A percentile compares a stretch with the other conserved stretches of the same genome.
phyloP scores from a whole-genome alignment of 108 stramenopile genomes.

The Craspedostauros australis region DNA sequence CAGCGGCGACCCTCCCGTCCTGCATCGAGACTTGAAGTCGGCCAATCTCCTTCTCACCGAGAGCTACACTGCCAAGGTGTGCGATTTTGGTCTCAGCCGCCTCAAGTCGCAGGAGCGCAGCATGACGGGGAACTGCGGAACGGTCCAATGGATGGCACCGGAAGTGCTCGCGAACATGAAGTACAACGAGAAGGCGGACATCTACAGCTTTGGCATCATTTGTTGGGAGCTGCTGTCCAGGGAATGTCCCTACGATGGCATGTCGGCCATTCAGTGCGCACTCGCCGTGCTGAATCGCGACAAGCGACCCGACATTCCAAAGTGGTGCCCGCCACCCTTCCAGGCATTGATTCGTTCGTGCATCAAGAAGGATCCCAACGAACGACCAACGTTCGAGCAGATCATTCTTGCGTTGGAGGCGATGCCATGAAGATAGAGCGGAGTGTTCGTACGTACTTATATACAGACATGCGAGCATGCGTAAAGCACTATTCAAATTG shows the following conservation, averaged over 20 bases:
- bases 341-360: conserved; percentile 66
- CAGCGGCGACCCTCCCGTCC: conserved; percentile 78
- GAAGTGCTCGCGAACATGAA: conserved; percentile 72
- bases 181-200: conserved; percentile 84
- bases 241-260: conserved; percentile 88
- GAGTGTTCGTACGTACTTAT: background rate
- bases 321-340: conserved; percentile 76
- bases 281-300: conserved; percentile 81
- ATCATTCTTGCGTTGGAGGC: conserved; percentile 63
- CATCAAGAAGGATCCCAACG: conserved; percentile 55
- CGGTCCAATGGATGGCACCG: conserved; percentile 95
- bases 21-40: conserved; percentile 92
- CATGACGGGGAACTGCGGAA: conserved; percentile 92
- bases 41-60: conserved; percentile 88
- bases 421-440: conserved; percentile 38
- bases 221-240: conserved; percentile 76
- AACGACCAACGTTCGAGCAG: conserved; percentile 67
- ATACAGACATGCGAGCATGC: background rate
- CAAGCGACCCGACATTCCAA: conserved; percentile 67
- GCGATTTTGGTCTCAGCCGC: conserved; percentile 91
- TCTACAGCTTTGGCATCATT: conserved; percentile 80
- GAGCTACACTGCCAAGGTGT: conserved; percentile 84
- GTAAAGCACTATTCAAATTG: background rate
- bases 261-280: conserved; percentile 84
- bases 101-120: conserved; percentile 77